A percentile compares a stretch with the other conserved stretches of the same genome.
These are phyloP conservation scores for Linnemannia exigua DNA, from an alignment of 192 early-diverging fungal species.

Conservation along the genomic window DNA sequence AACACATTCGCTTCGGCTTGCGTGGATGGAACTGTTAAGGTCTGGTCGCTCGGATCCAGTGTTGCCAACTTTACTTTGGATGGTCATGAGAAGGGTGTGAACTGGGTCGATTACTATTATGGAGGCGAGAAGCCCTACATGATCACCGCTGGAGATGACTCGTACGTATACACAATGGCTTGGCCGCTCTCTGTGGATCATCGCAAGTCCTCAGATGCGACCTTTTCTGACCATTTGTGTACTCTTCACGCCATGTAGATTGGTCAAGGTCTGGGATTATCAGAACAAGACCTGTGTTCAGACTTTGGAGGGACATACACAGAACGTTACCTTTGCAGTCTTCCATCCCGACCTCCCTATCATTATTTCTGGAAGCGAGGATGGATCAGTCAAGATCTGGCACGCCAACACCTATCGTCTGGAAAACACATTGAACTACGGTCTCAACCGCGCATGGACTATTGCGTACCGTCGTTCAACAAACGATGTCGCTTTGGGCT, in stretches of 20 bases:
- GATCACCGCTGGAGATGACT: constrained; percentile 95
- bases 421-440: constrained; percentile 98
- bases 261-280: constrained; percentile 99
- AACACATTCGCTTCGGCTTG: constrained; percentile 99
- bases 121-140: constrained; percentile 99
- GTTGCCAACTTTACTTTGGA: constrained; percentile 97
- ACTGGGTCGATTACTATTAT: constrained; percentile 98
- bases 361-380: constrained; percentile 95
- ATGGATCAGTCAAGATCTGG: constrained; percentile 96
- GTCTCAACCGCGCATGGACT: constrained; percentile 98
- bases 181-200: background rate
- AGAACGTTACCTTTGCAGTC: constrained; percentile 91
- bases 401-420: constrained; percentile 97
- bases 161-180: constrained; percentile 50
- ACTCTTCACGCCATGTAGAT: constrained; percentile 42
- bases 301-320: constrained; percentile 97
- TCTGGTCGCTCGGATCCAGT: constrained; percentile 95
- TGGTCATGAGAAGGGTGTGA: constrained; percentile 98
- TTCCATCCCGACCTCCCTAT: constrained; percentile 99
- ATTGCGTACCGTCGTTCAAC: constrained; percentile 87
- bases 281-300: constrained; percentile 99
- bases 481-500: constrained; percentile 96
- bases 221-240: background rate
- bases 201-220: background rate
- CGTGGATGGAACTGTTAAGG: constrained; percentile 96